Percentiles rank a stretch among this genome's conserved stretches.
These are phyloP conservation scores for Marasmius tenuissimus DNA, from an alignment of 1,284 basidiomycete genomes.

Conservation along the genomic window DNA sequence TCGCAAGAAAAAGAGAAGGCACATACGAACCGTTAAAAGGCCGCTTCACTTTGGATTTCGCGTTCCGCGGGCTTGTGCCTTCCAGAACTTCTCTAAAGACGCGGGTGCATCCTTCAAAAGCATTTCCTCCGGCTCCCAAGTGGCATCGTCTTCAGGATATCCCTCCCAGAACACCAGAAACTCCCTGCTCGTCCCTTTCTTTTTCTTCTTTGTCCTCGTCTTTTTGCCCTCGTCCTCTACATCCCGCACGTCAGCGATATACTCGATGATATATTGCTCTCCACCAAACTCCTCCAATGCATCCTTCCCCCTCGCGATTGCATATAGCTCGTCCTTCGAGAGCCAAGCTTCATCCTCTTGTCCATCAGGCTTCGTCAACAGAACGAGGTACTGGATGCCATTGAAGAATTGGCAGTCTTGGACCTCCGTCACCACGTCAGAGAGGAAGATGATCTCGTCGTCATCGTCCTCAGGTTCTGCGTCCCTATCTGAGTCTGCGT, in stretches of 20 bases:
- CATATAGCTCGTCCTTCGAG: not conserved
- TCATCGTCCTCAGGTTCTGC: constrained; percentile 35
- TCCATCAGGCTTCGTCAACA: not conserved
- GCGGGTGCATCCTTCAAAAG: constrained; percentile 47
- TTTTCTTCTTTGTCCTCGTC: constrained; percentile 27
- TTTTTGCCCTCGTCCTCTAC: not conserved
- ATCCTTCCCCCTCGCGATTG: not conserved
- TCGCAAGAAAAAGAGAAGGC: too few species aligned
- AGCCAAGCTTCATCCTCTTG: not conserved
- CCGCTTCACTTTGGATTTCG: not conserved
- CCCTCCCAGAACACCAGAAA: constrained; percentile 64
- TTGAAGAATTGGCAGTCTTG: too few species aligned
- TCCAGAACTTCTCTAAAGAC: constrained; percentile 30
- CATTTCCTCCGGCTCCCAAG: constrained; percentile 57
- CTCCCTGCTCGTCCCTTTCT: constrained; percentile 21
- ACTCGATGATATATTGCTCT: not conserved
- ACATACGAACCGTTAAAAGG: not conserved
- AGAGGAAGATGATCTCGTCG: constrained; percentile 35
- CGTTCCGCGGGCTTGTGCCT: not conserved
- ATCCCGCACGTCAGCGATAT: not conserved
- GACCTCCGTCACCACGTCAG: constrained; percentile 23
- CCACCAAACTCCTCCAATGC: not conserved
- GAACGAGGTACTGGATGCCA: constrained; percentile 35
- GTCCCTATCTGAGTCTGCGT: not conserved
- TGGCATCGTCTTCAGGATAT: constrained; percentile 54